A percentile compares a stretch with the other conserved stretches of the same genome.
phyloP scores from a whole-genome alignment of 1,139 yeast species.

The Hanseniaspora uvarum region DNA sequence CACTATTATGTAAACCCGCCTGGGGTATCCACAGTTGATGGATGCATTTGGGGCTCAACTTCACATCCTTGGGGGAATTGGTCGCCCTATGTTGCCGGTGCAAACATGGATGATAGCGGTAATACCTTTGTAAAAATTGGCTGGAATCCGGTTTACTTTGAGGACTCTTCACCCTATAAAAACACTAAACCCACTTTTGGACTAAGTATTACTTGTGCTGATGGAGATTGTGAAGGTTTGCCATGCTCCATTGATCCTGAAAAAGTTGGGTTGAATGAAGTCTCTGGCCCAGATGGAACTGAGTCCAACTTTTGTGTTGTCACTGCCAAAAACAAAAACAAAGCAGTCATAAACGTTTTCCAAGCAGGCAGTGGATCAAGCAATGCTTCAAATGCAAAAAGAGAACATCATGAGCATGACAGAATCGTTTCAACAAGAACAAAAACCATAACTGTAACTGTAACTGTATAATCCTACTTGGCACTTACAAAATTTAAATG shows the following conservation, averaged over 20 bases:
- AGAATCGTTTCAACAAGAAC: constrained; percentile 18
- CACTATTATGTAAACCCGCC: constrained; percentile 83
- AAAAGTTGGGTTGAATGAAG: constrained; percentile 46
- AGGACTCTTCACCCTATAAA: constrained; percentile 44
- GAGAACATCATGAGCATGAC: constrained; percentile 19
- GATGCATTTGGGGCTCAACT: constrained; percentile 74
- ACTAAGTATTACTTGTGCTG: constrained; percentile 60
- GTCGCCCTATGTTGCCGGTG: constrained; percentile 90
- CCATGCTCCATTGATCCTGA: constrained; percentile 73
- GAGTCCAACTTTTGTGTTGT: constrained; percentile 67
- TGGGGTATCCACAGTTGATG: constrained; percentile 65
- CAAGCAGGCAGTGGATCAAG: constrained; percentile 27
- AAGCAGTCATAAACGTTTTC: constrained; percentile 67
- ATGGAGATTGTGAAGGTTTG: constrained; percentile 60
- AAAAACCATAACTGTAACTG: constrained; percentile 21
- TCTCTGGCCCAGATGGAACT: constrained; percentile 48
- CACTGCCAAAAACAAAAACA: constrained; percentile 55
- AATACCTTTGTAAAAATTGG: constrained; percentile 74
- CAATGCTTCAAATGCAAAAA: constrained; percentile 10
- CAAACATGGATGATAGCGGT: constrained; percentile 59
- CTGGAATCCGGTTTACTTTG: constrained; percentile 80
- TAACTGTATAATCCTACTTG: constrained; percentile 17
- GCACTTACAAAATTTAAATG: background rate
- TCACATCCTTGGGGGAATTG: constrained; percentile 70
- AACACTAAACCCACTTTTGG: constrained; percentile 56